Evolutionary conservation across 73 alveolate species (phyloP).

Genomic region (Tetrahymena elliotti): DNA sequence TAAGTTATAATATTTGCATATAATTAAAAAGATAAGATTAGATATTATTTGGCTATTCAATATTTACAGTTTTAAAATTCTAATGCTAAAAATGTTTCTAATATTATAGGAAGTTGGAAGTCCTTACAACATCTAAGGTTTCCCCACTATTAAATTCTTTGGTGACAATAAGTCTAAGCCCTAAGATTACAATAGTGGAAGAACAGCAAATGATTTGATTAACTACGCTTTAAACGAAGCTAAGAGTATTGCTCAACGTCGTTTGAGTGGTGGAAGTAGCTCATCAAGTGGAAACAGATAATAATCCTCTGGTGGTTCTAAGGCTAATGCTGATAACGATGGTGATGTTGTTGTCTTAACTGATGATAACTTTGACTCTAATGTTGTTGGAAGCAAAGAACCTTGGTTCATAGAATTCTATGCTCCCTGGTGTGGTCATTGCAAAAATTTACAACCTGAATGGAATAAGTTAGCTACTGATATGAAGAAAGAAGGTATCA

Average conservation of each 20-base stretch:
- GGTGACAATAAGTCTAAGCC: slow-evolving; percentile 73
- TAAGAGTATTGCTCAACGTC: slow-evolving; percentile 49
- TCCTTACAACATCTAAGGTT: slow-evolving; percentile 81
- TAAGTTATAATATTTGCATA: not conserved
- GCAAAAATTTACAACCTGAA: slow-evolving; percentile 91
- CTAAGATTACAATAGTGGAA: slow-evolving; percentile 66
- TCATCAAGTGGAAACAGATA: not conserved
- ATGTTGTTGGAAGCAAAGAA: slow-evolving; percentile 71
- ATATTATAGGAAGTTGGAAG: slow-evolving; percentile 45
- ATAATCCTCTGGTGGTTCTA: not conserved
- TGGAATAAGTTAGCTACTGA: slow-evolving; percentile 87
- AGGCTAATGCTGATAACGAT: slow-evolving; percentile 21
- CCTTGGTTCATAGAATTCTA: slow-evolving; percentile 86
- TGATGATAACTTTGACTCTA: slow-evolving; percentile 71
- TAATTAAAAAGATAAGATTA: too few species aligned
- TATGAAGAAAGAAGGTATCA: slow-evolving; percentile 73
- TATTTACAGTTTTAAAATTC: too few species aligned
- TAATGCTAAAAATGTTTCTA: not conserved
- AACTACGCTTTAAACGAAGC: slow-evolving; percentile 66
- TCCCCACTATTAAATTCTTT: slow-evolving; percentile 92
- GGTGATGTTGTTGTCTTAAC: slow-evolving; percentile 80
- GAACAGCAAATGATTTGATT: slow-evolving; percentile 80
- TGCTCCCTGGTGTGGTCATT: slow-evolving; percentile 97
- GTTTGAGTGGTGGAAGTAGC: slow-evolving; percentile 50
- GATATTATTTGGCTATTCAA: not conserved